These are phyloP conservation scores for Globisporangium perplexum DNA, from an alignment of 352 stramenopile species.

Conservation along the genomic window DNA sequence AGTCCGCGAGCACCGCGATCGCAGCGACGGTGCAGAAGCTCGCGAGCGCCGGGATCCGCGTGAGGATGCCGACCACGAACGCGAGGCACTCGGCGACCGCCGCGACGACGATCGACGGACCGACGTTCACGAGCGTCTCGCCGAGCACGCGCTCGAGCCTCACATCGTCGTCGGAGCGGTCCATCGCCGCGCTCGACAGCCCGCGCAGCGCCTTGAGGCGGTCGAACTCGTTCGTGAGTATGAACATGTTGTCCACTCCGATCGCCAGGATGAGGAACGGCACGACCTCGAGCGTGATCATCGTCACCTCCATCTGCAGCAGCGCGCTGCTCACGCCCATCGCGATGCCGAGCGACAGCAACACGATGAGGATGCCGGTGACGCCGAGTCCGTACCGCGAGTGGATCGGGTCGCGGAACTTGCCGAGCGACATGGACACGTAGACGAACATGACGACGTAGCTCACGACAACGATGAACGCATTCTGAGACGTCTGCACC, in stretches of 20 bases:
- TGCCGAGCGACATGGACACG: constrained; percentile 80
- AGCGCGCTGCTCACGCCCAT: constrained; percentile 64
- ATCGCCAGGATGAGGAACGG: constrained; percentile 90
- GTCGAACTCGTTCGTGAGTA: constrained; percentile 87
- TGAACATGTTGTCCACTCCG: constrained; percentile 92
- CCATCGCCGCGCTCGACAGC: constrained; percentile 20
- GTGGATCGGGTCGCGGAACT: constrained; percentile 51
- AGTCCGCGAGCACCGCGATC: constrained; percentile 72
- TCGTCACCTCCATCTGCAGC: constrained; percentile 79
- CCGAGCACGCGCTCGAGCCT: constrained; percentile 61
- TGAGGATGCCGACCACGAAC: constrained; percentile 78
- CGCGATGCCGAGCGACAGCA: constrained; percentile 66
- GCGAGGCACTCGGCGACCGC: constrained; percentile 77
- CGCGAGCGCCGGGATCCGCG: constrained; percentile 80
- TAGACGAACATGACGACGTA: constrained; percentile 91
- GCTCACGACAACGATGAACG: constrained; percentile 82
- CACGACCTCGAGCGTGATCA: constrained; percentile 90
- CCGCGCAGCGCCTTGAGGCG: constrained; percentile 44
- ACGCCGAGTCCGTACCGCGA: constrained; percentile 79
- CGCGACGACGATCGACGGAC: constrained; percentile 83
- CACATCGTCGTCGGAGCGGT: constrained; percentile 28
- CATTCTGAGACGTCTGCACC: constrained; percentile 86
- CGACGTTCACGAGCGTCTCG: constrained; percentile 75
- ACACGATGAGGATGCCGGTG: constrained; percentile 82
- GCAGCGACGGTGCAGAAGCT: constrained; percentile 87